Base-by-base conservation (phyloP, 352 stramenopile species). In the Pythium monospermum region DNA sequence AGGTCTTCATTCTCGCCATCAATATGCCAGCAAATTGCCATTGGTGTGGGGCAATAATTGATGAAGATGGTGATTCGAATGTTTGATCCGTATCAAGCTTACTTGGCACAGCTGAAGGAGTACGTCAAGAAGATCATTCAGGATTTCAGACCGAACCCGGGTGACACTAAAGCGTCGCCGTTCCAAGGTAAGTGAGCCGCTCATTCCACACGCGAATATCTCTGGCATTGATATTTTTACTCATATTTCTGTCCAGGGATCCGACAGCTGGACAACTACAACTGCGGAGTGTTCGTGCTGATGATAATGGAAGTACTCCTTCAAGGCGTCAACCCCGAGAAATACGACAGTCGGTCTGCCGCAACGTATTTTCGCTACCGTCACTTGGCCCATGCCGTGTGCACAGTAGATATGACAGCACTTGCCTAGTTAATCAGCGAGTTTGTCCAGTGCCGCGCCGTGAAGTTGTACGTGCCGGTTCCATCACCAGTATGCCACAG, bases 261-360 rank as follows among this genome's bases (percentile, higher is more conserved):
- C 13, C 41, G 37, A 32, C 41, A 48, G 15, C 41, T 48, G 6
- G 41, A 48, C 2, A 12, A 36, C 11, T 48, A 37, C 41, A 48
- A 48, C 41, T 48, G 41, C n/a, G 41, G 41, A 4, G 26, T 48
- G 2, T 48, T 48, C 4, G n/a, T 27, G 3, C n/a, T 48, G 22
- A 48, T 48, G 41, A 37, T 48, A 13, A 15, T 48, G 16, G 41
- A 48, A n/a, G 25, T 48, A 4, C 25, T 37, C 5, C 26, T 48
- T 12, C 41, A 48, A 21, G 33, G 15, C 31, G 15, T 36, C 8
- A 15, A 8, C 8, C 8, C 8, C 8, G 31, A 36, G 15, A 36
- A 36, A 15, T 36, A 36, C 31, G 31, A 36, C 31, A 15, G 31
- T 15, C 8, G 15, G 8, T 15, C 8, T 15, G 31, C 31, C 8